phyloP scores from a whole-genome alignment of 176 grass and related monocot genomes.

The Aechmea fasciata region DNA sequence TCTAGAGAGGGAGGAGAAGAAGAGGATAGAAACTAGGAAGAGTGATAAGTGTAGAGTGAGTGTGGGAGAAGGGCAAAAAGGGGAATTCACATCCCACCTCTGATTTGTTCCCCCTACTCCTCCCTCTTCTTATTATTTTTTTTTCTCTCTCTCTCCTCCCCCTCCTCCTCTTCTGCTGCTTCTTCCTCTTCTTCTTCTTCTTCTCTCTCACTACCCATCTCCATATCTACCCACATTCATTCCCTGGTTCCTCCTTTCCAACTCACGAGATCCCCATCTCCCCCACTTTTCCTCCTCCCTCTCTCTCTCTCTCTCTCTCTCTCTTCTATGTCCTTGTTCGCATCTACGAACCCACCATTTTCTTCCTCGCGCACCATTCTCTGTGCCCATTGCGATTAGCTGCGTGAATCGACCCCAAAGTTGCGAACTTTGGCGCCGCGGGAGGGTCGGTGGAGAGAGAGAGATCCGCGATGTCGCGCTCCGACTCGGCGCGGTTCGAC shows the following conservation, averaged over 20 bases:
- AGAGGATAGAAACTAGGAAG: background rate
- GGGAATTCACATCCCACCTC: background rate
- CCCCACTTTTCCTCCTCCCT: slow-evolving; percentile 23
- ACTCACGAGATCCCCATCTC: slow-evolving; percentile 41
- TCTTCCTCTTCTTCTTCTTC: slow-evolving; percentile 8
- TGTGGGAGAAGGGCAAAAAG: background rate
- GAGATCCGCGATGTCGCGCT: background rate
- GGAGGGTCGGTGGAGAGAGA: background rate
- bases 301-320: slow-evolving; percentile 1
- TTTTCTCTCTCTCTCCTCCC: background rate
- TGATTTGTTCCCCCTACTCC: slow-evolving; percentile 26
- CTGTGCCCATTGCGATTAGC: no score
- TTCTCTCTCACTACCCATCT: background rate
- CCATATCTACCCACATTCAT: slow-evolving; percentile 8
- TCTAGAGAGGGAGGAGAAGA: background rate
- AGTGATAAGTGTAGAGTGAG: slow-evolving; percentile 8
- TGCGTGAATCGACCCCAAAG: background rate
- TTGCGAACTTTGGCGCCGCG: background rate
- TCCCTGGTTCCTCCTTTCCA: slow-evolving; percentile 25
- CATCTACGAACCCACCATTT: background rate
- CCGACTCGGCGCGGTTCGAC: slow-evolving; percentile 23
- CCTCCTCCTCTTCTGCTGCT: slow-evolving; percentile 16
- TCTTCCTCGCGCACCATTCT: slow-evolving; percentile 7
- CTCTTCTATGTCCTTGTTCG: background rate
- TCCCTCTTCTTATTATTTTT: background rate